Percentiles rank a stretch among this genome's conserved stretches.
Conservation (phyloP, 805 yeast genomes). For the Candida oleophila region DNA sequence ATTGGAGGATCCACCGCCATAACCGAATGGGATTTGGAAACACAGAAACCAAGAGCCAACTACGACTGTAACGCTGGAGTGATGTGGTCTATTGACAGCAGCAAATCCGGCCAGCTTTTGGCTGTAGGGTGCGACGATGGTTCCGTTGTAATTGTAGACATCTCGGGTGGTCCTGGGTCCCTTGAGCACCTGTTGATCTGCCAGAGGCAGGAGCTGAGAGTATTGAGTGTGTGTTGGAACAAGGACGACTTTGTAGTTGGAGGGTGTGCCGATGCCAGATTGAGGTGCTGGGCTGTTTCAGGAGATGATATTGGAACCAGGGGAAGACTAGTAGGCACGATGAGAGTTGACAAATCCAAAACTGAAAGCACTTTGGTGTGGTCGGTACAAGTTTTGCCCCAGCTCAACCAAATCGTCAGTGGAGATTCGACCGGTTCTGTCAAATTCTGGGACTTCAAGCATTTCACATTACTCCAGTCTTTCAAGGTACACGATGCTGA, state of each 20-base stretch:
- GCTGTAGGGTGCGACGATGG: conserved; percentile 98
- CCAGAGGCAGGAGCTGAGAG: conserved; percentile 81
- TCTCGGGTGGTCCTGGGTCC: conserved; percentile 83
- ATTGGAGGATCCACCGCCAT: conserved; percentile 90
- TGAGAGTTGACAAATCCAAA: conserved; percentile 89
- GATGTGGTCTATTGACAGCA: conserved; percentile 83
- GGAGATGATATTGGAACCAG: conserved; percentile 27
- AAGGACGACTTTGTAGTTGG: conserved; percentile 68
- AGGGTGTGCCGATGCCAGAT: conserved; percentile 93
- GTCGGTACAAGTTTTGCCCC: conserved; percentile 69
- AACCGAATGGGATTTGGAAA: conserved; percentile 87
- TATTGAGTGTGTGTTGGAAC: conserved; percentile 77
- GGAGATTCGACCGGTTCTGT: conserved; percentile 96
- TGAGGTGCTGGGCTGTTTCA: conserved; percentile 71
- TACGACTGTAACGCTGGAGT: conserved; percentile 91
- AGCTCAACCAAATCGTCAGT: conserved; percentile 73
- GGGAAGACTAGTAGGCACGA: conserved; percentile 66
- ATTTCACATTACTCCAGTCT: conserved; percentile 74
- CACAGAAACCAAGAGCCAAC: conserved; percentile 70
- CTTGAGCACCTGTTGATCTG: conserved; percentile 74
- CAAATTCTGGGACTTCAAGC: conserved; percentile 87
- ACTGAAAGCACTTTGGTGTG: conserved; percentile 88
- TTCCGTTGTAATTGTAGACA: conserved; percentile 75
- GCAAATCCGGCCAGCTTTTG: conserved; percentile 57
- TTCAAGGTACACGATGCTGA: conserved; percentile 90